A percentile compares a stretch with the other conserved stretches of the same genome.
These are phyloP conservation scores for Aspergillus carbonarius DNA, from an alignment of 2,329 filamentous ascomycete genomes.

Conservation along the genomic window DNA sequence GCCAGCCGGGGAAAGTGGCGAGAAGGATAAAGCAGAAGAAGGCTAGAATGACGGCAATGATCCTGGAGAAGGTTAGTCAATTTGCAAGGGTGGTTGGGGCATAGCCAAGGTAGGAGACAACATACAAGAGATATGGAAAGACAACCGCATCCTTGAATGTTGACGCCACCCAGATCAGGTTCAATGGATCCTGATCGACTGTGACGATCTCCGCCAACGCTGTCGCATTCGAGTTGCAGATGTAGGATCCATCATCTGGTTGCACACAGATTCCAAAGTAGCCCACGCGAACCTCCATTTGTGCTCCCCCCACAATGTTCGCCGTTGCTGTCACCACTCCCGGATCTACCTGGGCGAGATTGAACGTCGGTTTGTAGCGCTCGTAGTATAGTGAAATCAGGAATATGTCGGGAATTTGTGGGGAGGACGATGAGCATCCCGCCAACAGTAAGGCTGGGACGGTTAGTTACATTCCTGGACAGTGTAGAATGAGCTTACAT, in stretches of 20 bases:
- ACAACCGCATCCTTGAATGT: slow-evolving; percentile 99
- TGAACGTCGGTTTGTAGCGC: slow-evolving; percentile 75
- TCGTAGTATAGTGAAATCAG: slow-evolving; percentile 98
- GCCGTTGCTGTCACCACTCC: slow-evolving; percentile 80
- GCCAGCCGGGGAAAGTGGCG: slow-evolving; percentile 96
- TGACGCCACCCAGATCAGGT: slow-evolving; percentile 92
- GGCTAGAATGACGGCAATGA: slow-evolving; percentile 95
- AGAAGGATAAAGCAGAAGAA: slow-evolving; percentile 94
- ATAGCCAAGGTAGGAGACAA: slow-evolving; percentile 16
- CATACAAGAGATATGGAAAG: slow-evolving; percentile 92
- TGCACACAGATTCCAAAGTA: slow-evolving; percentile 98
- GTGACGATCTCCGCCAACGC: slow-evolving; percentile 84
- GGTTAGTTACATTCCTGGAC: slow-evolving; percentile 21
- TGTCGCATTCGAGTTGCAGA: slow-evolving; percentile 97
- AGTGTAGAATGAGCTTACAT: slow-evolving; percentile 54
- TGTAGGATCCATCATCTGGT: slow-evolving; percentile 82
- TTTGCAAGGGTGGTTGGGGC: neutral
- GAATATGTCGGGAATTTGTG: slow-evolving; percentile 92
- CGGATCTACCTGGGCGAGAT: slow-evolving; percentile 86
- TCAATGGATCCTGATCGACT: slow-evolving; percentile 91
- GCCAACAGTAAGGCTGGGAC: slow-evolving; percentile 79
- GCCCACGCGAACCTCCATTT: slow-evolving; percentile 86
- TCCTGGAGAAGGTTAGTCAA: slow-evolving; percentile 53
- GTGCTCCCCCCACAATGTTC: slow-evolving; percentile 83
- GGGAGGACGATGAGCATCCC: slow-evolving; percentile 94